These are phyloP conservation scores for Plasmodium coatneyi DNA, from an alignment of 169 alveolate species.

Conservation along the genomic window DNA sequence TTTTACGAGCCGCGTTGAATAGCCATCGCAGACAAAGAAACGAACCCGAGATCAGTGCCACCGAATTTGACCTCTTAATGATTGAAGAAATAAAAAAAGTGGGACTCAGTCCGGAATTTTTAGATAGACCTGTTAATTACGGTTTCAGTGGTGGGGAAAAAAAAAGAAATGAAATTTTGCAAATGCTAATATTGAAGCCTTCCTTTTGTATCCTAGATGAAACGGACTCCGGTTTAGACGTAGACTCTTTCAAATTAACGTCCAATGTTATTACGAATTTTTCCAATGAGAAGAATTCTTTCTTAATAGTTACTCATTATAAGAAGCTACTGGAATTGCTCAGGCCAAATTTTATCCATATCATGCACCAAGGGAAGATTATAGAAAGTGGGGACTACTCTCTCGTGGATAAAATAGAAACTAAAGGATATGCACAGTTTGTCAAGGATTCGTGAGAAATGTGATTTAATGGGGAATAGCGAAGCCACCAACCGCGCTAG, in stretches of 20 bases:
- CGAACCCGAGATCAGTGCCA: constrained; percentile 75
- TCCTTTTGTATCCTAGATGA: constrained; percentile 80
- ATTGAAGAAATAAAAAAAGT: constrained; percentile 76
- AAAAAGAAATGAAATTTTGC: constrained; percentile 82
- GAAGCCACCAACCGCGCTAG: background rate
- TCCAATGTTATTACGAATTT: constrained; percentile 74
- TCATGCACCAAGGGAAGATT: constrained; percentile 80
- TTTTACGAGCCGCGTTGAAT: constrained; percentile 76
- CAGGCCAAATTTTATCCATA: constrained; percentile 77
- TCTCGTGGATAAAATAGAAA: constrained; percentile 76
- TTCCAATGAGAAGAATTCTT: constrained; percentile 76
- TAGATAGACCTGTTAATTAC: constrained; percentile 80
- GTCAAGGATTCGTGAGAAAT: constrained; percentile 28
- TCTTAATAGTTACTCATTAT: constrained; percentile 83
- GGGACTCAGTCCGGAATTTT: constrained; percentile 72
- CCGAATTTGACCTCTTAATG: constrained; percentile 74
- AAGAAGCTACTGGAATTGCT: constrained; percentile 78
- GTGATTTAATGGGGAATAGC: background rate
- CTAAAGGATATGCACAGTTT: constrained; percentile 72
- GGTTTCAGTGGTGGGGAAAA: constrained; percentile 85
- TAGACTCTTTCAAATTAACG: constrained; percentile 79
- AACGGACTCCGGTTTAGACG: constrained; percentile 84
- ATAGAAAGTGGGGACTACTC: constrained; percentile 76
- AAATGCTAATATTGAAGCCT: constrained; percentile 79
- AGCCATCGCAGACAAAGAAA: constrained; percentile 72